A percentile compares a stretch with the other conserved stretches of the same genome.
Evolutionary conservation across 2,329 filamentous ascomycete species (phyloP).

Genomic region (Botrytis medusae): DNA sequence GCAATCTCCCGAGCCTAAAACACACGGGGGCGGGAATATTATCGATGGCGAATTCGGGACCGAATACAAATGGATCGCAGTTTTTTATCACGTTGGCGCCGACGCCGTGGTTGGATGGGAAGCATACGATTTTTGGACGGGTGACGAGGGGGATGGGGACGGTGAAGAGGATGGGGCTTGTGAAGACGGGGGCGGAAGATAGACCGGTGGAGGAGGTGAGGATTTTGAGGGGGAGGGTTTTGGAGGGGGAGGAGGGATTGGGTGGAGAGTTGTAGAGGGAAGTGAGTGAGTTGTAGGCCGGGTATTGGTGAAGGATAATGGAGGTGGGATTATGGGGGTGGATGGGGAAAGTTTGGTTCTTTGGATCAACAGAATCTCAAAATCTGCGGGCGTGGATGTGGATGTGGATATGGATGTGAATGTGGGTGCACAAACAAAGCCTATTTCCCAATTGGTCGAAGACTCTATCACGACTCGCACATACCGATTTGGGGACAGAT

Average conservation of each 20-base stretch:
- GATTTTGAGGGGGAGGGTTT: constrained; percentile 70
- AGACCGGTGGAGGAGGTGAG: constrained; percentile 78
- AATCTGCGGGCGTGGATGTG: not conserved
- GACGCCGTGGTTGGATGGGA: constrained; percentile 94
- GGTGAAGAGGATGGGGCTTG: constrained; percentile 84
- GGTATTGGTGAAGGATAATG: not conserved
- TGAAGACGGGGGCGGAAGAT: constrained; percentile 81
- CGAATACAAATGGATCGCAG: constrained; percentile 90
- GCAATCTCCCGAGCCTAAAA: constrained; percentile 59
- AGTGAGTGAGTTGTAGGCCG: not conserved
- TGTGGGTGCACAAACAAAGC: not conserved
- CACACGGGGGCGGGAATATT: constrained; percentile 93
- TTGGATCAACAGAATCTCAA: not conserved
- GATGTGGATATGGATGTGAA: not conserved
- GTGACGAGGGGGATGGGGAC: constrained; percentile 80
- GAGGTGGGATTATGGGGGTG: accelerated
- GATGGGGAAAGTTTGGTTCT: not conserved
- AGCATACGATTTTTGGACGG: constrained; percentile 94
- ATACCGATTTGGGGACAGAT: not conserved
- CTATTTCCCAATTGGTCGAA: not conserved
- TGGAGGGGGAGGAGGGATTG: constrained; percentile 54
- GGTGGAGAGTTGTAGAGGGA: not conserved
- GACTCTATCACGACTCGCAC: not conserved
- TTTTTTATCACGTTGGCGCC: constrained; percentile 96
- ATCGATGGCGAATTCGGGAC: constrained; percentile 93